Evolutionary conservation across 1,284 basidiomycete genomes (phyloP).

Genomic region (Ceratobasidium sp.): DNA sequence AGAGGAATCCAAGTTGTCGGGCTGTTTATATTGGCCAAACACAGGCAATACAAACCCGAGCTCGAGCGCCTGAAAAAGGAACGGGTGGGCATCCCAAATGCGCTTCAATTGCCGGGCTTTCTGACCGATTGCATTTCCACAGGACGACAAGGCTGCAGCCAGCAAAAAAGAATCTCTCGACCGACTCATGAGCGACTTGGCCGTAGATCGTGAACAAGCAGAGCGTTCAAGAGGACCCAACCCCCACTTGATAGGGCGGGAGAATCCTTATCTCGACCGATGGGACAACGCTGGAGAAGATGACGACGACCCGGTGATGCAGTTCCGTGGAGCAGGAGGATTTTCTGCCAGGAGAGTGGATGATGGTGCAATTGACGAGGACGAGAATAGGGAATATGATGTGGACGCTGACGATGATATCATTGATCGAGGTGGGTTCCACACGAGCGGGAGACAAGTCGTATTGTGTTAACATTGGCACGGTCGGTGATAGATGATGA

Average conservation of each 20-base stretch:
- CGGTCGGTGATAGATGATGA: conserved; percentile 27
- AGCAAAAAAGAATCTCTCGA: conserved; percentile 83
- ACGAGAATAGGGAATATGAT: conserved; percentile 54
- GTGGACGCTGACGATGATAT: conserved; percentile 59
- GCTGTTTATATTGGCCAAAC: neutral
- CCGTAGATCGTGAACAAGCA: conserved; percentile 67
- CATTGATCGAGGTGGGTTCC: conserved; percentile 53
- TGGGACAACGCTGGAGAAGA: conserved; percentile 74
- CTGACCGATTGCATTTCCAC: conserved; percentile 52
- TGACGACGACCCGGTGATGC: conserved; percentile 61
- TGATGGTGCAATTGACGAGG: conserved; percentile 37
- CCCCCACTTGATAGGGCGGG: conserved; percentile 20
- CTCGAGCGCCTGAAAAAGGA: conserved; percentile 73
- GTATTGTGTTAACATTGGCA: neutral
- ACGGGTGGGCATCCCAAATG: conserved; percentile 49
- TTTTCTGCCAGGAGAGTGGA: conserved; percentile 12
- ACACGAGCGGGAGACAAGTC: neutral
- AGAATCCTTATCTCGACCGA: conserved; percentile 60
- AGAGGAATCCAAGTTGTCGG: conserved; percentile 1
- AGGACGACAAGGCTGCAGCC: conserved; percentile 71
- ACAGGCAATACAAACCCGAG: conserved; percentile 91
- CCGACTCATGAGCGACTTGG: conserved; percentile 87
- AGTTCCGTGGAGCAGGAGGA: conserved; percentile 21
- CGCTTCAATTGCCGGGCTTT: conserved; percentile 52
- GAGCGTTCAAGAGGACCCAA: conserved; percentile 59